A percentile compares a stretch with the other conserved stretches of the same genome.
Evolutionary conservation across 768 basidiomycete species (phyloP).

Genomic region (Cantharellus cinnabarinus): DNA sequence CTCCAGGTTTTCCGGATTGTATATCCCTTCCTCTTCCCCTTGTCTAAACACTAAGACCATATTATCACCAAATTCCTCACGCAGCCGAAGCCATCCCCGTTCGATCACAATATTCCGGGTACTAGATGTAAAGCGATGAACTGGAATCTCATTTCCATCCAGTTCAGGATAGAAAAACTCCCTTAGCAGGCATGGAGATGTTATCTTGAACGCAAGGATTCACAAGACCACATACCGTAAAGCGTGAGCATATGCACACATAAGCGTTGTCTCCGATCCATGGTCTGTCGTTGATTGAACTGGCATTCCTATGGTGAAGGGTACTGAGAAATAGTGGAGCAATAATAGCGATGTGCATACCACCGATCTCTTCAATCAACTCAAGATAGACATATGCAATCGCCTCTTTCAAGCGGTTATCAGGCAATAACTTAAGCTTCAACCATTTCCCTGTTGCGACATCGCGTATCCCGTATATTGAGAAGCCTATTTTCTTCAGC

Average conservation of each 20-base stretch:
- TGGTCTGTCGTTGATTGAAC: slow-evolving; percentile 20
- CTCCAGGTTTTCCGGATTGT: slow-evolving; percentile 11
- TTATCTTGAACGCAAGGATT: no score
- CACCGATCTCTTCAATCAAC: slow-evolving; percentile 15
- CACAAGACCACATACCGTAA: slow-evolving; percentile 11
- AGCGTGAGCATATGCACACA: slow-evolving; percentile 17
- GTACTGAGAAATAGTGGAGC: slow-evolving; percentile 6
- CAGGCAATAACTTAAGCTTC: slow-evolving; percentile 21
- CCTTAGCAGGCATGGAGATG: no score
- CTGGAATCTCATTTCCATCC: slow-evolving; percentile 12
- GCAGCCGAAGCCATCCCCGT: slow-evolving; percentile 18
- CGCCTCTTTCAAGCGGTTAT: slow-evolving; percentile 16
- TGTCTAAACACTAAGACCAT: slow-evolving; percentile 10
- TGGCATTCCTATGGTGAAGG: slow-evolving; percentile 10
- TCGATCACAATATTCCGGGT: slow-evolving; percentile 18
- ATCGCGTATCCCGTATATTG: slow-evolving; percentile 20
- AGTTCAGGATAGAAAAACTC: slow-evolving; percentile 10
- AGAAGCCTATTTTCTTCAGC: slow-evolving; percentile 22
- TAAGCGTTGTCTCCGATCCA: slow-evolving; percentile 19
- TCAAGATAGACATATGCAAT: slow-evolving; percentile 19
- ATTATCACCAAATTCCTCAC: slow-evolving; percentile 18
- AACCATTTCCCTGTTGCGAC: slow-evolving; percentile 17
- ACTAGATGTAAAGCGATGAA: slow-evolving; percentile 17
- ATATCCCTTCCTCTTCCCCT: slow-evolving; percentile 6
- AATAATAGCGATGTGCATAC: slow-evolving; percentile 8